A percentile compares a stretch with the other conserved stretches of the same genome.
Conservation (phyloP, 2,329 filamentous ascomycete genomes). For the Ascochyta pisi region DNA sequence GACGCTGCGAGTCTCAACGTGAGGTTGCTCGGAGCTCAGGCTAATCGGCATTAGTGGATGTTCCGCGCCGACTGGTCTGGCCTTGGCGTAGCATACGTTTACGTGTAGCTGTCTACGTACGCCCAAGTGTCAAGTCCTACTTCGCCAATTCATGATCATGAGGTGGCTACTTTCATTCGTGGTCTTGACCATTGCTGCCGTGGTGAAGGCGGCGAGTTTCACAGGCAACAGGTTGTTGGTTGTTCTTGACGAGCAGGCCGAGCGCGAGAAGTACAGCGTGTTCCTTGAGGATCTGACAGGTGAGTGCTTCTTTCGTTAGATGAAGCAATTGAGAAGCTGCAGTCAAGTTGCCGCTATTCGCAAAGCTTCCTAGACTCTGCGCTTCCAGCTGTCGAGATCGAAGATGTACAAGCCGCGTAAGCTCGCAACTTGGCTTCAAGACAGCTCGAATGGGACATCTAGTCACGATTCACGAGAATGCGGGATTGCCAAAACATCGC, state of each 20-base stretch:
- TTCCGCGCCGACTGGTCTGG: constrained; percentile 14
- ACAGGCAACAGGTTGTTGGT: constrained; percentile 82
- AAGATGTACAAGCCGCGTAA: constrained; percentile 12
- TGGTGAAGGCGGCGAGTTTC: constrained; percentile 78
- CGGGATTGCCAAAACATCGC: background rate
- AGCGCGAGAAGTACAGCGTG: constrained; percentile 82
- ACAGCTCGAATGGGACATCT: constrained; percentile 6
- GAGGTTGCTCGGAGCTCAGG: constrained; percentile 14
- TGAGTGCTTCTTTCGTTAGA: constrained; percentile 50
- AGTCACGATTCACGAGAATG: background rate
- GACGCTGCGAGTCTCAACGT: constrained; percentile 14
- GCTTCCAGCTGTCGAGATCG: background rate
- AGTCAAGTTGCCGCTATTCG: background rate
- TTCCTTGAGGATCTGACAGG: constrained; percentile 77
- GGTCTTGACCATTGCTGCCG: constrained; percentile 69
- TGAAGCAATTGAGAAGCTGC: background rate
- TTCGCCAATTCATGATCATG: constrained; percentile 62
- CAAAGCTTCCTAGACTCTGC: background rate
- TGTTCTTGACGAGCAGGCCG: constrained; percentile 80
- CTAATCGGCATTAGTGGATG: constrained; percentile 8
- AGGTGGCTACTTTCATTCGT: constrained; percentile 75
- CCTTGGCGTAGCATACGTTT: constrained; percentile 51
- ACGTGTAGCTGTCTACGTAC: constrained; percentile 37
- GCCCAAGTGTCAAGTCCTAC: constrained; percentile 26
- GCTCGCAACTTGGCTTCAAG: constrained; percentile 21